phyloP scores from a whole-genome alignment of 2,329 filamentous ascomycete species.

The Penicillium sp. region DNA sequence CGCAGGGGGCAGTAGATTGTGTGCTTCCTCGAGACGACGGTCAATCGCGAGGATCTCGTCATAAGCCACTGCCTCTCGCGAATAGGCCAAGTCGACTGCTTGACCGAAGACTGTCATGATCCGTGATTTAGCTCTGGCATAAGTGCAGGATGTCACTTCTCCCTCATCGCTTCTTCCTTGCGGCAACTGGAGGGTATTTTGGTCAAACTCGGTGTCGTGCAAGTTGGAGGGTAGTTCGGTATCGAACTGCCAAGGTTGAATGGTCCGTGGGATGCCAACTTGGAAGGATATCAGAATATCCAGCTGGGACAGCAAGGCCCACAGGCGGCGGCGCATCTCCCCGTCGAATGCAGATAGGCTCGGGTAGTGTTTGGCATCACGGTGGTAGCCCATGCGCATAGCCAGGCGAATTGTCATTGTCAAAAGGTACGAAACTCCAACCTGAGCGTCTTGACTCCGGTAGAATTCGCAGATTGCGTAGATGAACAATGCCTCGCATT shows the following conservation, averaged over 20 bases:
- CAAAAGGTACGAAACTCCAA: slow-evolving; percentile 58
- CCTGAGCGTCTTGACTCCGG: slow-evolving; percentile 38
- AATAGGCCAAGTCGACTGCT: slow-evolving; percentile 41
- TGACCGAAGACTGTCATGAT: slow-evolving; percentile 40
- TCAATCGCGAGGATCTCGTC: slow-evolving; percentile 41
- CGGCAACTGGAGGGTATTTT: slow-evolving; percentile 54
- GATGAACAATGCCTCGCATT: slow-evolving; percentile 34
- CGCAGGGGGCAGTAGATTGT: slow-evolving; percentile 23
- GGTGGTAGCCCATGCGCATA: slow-evolving; percentile 64
- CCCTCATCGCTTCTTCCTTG: slow-evolving; percentile 51
- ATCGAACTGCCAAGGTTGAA: slow-evolving; percentile 62
- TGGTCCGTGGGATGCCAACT: slow-evolving; percentile 64
- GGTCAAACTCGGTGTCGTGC: slow-evolving; percentile 61
- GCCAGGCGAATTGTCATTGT: slow-evolving; percentile 60
- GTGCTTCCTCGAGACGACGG: slow-evolving; percentile 36
- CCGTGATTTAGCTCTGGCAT: slow-evolving; percentile 38
- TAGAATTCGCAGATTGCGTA: slow-evolving; percentile 35
- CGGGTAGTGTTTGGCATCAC: slow-evolving; percentile 57
- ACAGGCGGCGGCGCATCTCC: slow-evolving; percentile 53
- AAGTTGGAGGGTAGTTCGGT: slow-evolving; percentile 61
- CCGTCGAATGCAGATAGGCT: slow-evolving; percentile 57
- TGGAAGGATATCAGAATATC: slow-evolving; percentile 65
- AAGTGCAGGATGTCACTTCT: slow-evolving; percentile 53
- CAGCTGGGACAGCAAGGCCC: slow-evolving; percentile 52
- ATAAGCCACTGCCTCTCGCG: slow-evolving; percentile 36